These are phyloP conservation scores for Vinca minor DNA, from an alignment of 257 asterid genomes.

Conservation along the genomic window DNA sequence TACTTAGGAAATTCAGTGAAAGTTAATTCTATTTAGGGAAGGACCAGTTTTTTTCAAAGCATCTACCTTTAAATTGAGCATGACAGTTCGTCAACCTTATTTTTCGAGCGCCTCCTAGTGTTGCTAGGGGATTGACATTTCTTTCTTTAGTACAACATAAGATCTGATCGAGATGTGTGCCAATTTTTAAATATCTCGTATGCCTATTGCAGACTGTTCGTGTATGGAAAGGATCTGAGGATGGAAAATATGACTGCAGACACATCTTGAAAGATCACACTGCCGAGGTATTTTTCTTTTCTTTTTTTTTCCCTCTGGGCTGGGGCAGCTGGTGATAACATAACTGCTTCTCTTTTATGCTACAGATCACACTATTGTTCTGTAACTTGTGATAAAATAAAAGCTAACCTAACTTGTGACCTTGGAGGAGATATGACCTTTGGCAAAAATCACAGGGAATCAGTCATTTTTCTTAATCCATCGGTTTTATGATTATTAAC, in stretches of 20 bases:
- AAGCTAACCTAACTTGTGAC: background rate
- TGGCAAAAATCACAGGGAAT: no score
- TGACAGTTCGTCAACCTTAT: no score
- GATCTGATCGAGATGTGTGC: background rate
- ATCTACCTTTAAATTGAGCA: no score
- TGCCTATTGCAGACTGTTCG: slow-evolving; percentile 88
- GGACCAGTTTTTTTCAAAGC: no score
- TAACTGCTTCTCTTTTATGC: background rate
- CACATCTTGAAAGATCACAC: slow-evolving; percentile 81
- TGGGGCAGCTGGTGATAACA: background rate
- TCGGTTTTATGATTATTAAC: no score
- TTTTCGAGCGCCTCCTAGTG: no score
- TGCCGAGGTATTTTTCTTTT: slow-evolving; percentile 62
- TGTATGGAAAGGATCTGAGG: slow-evolving; percentile 74
- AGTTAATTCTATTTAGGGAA: no score
- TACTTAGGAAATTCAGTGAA: no score
- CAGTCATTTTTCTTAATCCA: no score
- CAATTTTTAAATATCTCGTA: background rate
- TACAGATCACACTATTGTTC: background rate
- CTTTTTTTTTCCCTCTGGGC: background rate
- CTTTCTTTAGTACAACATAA: background rate
- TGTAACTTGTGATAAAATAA: background rate
- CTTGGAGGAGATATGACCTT: no score
- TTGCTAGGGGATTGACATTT: background rate
- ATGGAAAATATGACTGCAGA: slow-evolving; percentile 59